A percentile compares a stretch with the other conserved stretches of the same genome.
Conservation (phyloP, 768 basidiomycete species). For the Russula dissimulans region DNA sequence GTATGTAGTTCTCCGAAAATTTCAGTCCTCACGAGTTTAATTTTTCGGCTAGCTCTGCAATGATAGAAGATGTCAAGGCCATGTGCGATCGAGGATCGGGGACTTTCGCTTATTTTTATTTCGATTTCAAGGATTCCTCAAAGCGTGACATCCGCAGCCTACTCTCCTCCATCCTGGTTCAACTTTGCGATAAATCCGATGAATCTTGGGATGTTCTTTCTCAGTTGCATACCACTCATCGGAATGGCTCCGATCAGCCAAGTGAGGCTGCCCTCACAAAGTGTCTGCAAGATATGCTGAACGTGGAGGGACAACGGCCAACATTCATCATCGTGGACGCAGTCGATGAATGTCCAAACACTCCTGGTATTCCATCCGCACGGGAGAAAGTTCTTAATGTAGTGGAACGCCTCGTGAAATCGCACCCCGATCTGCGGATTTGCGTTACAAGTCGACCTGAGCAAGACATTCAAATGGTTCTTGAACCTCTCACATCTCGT, state of each 20-base stretch:
- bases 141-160: neutral
- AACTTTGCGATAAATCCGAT: neutral
- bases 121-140: neutral
- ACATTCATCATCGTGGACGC: neutral
- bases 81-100: neutral
- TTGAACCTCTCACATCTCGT: neutral
- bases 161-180: neutral
- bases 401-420: neutral
- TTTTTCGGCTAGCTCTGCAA: neutral
- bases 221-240: neutral
- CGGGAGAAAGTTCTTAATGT: neutral
- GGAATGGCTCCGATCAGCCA: neutral
- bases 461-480: neutral
- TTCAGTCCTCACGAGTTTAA: too few species aligned
- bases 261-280: neutral
- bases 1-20: too few species aligned
- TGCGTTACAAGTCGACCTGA: conserved; percentile 7
- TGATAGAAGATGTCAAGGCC: neutral
- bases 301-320: neutral
- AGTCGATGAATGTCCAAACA: neutral
- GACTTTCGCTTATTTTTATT: neutral
- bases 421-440: neutral
- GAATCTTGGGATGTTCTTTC: neutral
- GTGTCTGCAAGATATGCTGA: neutral
- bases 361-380: neutral